Evolutionary conservation across 1,284 basidiomycete genomes (phyloP), one percentile per base, ranked within the genome.

Genomic region (Ceratobasidium sp.): DNA sequence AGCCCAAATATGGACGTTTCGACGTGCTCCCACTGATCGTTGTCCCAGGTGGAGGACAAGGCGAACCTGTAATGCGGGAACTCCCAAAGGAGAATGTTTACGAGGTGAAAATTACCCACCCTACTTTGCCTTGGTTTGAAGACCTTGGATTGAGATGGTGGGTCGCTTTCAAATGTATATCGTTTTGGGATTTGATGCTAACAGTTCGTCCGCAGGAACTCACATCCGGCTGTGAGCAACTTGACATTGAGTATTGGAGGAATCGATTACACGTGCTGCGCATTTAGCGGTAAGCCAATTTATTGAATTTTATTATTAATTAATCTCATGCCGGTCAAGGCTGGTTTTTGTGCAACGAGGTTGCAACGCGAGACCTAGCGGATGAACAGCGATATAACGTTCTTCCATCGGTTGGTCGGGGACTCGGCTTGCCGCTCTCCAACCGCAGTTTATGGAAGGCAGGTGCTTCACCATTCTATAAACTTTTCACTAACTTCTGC

Each of bases 101-200:
- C 43, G 56, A 60, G 45, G 56, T 60, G 7, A 60, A 60, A 60
- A 60, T 60, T 31, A 60, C 56, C 8, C 56, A 60, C 20, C 56
- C 56, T 13, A 60, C 56, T 8, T 43, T 60, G 42, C 56, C 56
- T 31, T 60, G 56, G 56, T 60, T 60, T 34, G 56, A 60, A 32
- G 56, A 60, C 29, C 42, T 60, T 4, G 56, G 56, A 22, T 20
- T 60, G 38, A 25, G 56, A 47, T 60, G 56, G 56, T 60, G 40
- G 29, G 56, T 47, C 1, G 27, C 8, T 32, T 58, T 6, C n/a
- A n/a, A n/a, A n/a, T n/a, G n/a, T 47, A 43, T 22, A 27, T 8
- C n/a, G 1, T 32, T 15, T 32, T 17, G 8, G 8, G 38, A 8
- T 17, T 13, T 60, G 8, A 31, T 45, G 22, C 20, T 47, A 29